Base-by-base conservation (phyloP, 192 early-diverging fungal genomes). In the Coemansia sp. region DNA sequence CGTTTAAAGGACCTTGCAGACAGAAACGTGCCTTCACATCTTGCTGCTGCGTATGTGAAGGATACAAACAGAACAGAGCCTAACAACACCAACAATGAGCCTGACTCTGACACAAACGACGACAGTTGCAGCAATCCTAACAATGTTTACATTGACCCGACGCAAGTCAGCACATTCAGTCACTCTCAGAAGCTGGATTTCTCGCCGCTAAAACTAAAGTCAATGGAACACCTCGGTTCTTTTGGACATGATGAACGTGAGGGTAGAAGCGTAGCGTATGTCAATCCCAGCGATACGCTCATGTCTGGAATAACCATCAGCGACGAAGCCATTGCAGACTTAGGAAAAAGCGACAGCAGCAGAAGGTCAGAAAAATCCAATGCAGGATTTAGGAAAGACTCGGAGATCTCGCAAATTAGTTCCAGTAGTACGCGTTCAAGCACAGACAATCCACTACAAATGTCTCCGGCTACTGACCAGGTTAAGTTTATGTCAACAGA, bases 151-250 rank as follows among this genome's bases (percentile, higher is more conserved):
- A 52, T 52, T 33, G 15, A 27, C 25, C 50, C 50, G 25, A 52
- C 33, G 14, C 50, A 52, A 6, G 50, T 52, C 50, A 37, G 50
- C 50, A 52, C 50, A 15, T 52, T 52, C 15, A 18, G 11, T 37
- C 25, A 10, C 4, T 52, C 22, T 27, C 21, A 27, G 24, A 14
- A 30, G 50, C 50, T 19, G 25, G 50, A 2, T 37, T 5, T 7
- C 4, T 2, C 25, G 9, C 27, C 33, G 21, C 3, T 34, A 37
- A 15, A 52, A 18, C 23, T 27, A 18, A 27, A 14, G 46, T 23
- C 50, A 15, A n/a, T 23, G 12, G 21, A 19, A 48, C 18, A 23
- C 3, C 10, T 23, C 10, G 2, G 13, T 14, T 11, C 3, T 0
- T 10, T 10, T 33, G 15, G 27, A 15, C 22, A 27, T 17, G 38